Conservation (phyloP, 306 rosid species). For the Canavalia gladiata region DNA sequence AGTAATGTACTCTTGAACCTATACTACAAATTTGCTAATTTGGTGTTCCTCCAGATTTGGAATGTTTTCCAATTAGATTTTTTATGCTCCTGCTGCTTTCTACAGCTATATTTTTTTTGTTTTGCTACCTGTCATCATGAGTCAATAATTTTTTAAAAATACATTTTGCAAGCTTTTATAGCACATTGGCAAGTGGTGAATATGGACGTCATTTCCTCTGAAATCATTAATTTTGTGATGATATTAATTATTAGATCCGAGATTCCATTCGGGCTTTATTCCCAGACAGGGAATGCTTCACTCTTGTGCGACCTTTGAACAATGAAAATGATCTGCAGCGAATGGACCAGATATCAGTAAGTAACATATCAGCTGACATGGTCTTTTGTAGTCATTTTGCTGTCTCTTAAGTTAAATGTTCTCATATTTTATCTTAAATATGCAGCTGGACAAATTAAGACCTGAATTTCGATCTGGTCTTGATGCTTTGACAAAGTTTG, state of each 20-base stretch:
- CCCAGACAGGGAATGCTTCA: conserved; percentile 96
- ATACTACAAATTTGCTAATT: neutral
- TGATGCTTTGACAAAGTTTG: conserved; percentile 84
- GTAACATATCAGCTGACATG: conserved; percentile 38
- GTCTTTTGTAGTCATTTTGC: conserved; percentile 9
- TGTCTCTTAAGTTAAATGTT: neutral
- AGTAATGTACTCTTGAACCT: conserved; percentile 3
- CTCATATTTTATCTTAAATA: conserved; percentile 42
- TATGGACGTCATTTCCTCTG: conserved; percentile 28
- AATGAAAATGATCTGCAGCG: conserved; percentile 86
- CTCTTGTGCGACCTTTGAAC: conserved; percentile 93
- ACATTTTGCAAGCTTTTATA: conserved; percentile 5
- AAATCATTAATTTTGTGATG: conserved; percentile 49
- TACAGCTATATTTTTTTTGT: neutral
- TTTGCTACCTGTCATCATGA: conserved; percentile 7
- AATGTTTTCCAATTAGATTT: conserved; percentile 3
- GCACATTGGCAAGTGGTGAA: neutral
- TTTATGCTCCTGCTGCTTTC: neutral
- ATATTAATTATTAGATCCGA: conserved; percentile 70
- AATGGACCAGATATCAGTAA: conserved; percentile 84
- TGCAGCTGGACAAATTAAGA: conserved; percentile 81
- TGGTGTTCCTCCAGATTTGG: neutral
- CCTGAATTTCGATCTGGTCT: conserved; percentile 89
- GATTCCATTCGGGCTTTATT: conserved; percentile 92
- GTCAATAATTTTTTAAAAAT: conserved; percentile 18